Base-by-base conservation (phyloP, 257 asterid genomes). In the Ajuga chamaepitys region DNA sequence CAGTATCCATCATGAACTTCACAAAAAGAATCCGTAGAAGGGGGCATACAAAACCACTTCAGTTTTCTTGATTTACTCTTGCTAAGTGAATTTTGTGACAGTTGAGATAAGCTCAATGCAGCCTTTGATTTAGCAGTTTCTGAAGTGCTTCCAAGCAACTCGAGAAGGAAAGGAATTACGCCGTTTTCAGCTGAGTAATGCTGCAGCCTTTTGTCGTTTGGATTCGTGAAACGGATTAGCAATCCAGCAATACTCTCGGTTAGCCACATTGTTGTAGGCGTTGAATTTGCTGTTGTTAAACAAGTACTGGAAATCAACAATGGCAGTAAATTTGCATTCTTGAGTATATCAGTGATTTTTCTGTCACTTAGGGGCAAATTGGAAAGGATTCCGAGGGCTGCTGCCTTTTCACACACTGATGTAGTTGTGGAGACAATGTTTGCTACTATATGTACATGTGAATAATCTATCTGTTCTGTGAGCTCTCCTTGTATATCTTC, bases 351-450 rank as follows among this genome's bases (percentile, higher is more conserved):
- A 0, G 97, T 86, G 47, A 77, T 68, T 75, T 74, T 84, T 78
- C 53, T 68, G 63, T 85, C 91, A 21, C 58, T 78, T 52, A 76
- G 40, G 0, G 98, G 95, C 50, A 89, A 65, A 68, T 80, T 87
- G 76, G 87, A 75, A 20, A 93, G 80, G 62, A 93, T 75, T 18
- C 94, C 97, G n/a, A 87, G 74, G 35, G 94, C 89, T 25, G 93
- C 85, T 0, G 82, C 88, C 78, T 78, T 87, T 69, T 82, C 95
- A 67, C 67, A 42, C 4, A 80, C 89, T 1, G 76, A 59, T 0
- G 76, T 40, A n/a, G 89, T 71, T 11, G 78, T 40, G 28, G 82
- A 76, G 5, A 78, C 57, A 1, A 93, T 74, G 28, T 50, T 68
- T 37, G 79, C 77, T 54, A 92, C 52, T 9, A n/a, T 53, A 24